These are phyloP conservation scores for Boletus barrowsii DNA, from an alignment of 768 basidiomycete species.

Conservation along the genomic window DNA sequence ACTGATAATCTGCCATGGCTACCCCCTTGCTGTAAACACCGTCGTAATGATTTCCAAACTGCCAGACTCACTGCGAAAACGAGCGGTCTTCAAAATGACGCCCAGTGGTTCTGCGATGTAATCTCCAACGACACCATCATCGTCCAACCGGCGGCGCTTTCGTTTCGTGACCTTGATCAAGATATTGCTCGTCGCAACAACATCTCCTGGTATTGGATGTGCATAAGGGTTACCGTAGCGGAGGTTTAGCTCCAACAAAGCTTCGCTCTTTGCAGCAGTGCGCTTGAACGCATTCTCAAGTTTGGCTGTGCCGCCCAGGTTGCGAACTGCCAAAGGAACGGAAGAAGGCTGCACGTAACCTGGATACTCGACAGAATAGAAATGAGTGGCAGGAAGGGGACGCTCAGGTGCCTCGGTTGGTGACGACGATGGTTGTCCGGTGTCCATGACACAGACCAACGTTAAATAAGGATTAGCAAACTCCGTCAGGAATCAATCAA, in stretches of 20 bases:
- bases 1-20: slow-evolving; percentile 97
- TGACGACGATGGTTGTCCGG: slow-evolving; percentile 6
- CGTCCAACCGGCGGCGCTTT: slow-evolving; percentile 45
- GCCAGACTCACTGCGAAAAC: slow-evolving; percentile 77
- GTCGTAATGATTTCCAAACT: not conserved
- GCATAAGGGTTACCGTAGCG: slow-evolving; percentile 72
- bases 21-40: slow-evolving; percentile 4
- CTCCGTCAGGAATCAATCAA: not conserved
- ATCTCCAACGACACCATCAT: slow-evolving; percentile 48
- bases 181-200: slow-evolving; percentile 75
- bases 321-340: slow-evolving; percentile 57
- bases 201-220: slow-evolving; percentile 82
- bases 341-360: slow-evolving; percentile 72
- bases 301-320: slow-evolving; percentile 65
- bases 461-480: not conserved
- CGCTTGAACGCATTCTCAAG: slow-evolving; percentile 79
- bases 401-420: slow-evolving; percentile 35
- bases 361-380: slow-evolving; percentile 87
- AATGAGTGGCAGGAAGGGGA: slow-evolving; percentile 54
- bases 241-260: slow-evolving; percentile 73
- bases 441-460: slow-evolving; percentile 7
- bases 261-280: slow-evolving; percentile 55
- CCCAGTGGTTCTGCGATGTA: slow-evolving; percentile 76
- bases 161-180: slow-evolving; percentile 80
- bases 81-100: slow-evolving; percentile 72